Evolutionary conservation across 352 stramenopile genomes (phyloP), one percentile per base, ranked within the genome.

Genomic region (Pythium coloratum): DNA sequence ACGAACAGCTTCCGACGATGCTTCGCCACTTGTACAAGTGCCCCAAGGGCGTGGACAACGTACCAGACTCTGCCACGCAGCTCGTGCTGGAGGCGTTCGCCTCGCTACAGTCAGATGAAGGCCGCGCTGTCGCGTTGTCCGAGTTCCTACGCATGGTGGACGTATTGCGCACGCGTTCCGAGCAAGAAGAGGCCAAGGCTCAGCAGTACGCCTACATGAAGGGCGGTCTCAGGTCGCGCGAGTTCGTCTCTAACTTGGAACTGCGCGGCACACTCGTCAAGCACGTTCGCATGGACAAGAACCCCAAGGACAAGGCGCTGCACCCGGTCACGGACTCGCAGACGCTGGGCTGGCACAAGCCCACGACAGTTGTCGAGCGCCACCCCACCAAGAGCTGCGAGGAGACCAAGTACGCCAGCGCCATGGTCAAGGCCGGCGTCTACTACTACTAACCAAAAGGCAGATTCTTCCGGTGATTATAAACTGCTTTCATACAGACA

Each of bases 351-450:
- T 91, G 82, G 82, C 70, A 73, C 16, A 63, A 75, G 53, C 79
- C 79, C 18, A 86, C 79, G 32, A 84, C 77, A 18, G 47, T 68
- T 58, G 76, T 69, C 18, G 72, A 77, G 69, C 78, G 81, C 20
- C 71, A 75, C 28, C 78, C 81, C 14, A 91, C 61, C 20, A 84
- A 84, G 54, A 91, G 81, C 70, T 91, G 82, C 62, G 82, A 89
- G 32, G 82, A 91, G 58, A 91, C 82, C 8, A 71, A 75, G 28
- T 89, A 78, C 67, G 81, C 82, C 30, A 86, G 78, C 71, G 82
- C 81, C 55, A 91, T 89, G 80, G 77, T 89, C 65, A 91, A 91
- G 62, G 82, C 81, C 2, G 82, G 80, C 40, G 79, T 89, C 46
- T 89, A 89, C 69, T 91, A 91, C 69, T 88, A 88, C 66, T 91